Evolutionary conservation across 805 yeast genomes (phyloP).

Genomic region (Saccharomycopsis babjevae): DNA sequence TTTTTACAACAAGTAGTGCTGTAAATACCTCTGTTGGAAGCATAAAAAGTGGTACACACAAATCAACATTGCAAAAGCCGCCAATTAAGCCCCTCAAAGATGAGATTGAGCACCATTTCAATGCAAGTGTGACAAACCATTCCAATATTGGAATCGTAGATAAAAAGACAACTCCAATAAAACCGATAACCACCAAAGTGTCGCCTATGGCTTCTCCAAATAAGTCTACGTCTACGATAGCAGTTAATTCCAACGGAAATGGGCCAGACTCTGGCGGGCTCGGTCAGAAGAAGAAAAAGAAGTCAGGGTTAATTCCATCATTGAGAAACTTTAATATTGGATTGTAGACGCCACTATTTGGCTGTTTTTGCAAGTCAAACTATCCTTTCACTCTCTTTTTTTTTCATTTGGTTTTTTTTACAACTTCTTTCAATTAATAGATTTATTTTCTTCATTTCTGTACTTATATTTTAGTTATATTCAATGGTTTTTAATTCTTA

Average conservation of each 20-base stretch:
- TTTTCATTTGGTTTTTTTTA: not conserved
- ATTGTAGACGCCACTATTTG: not conserved
- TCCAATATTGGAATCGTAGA: slow-evolving; percentile 1
- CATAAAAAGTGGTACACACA: slow-evolving; percentile 5
- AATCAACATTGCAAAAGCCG: slow-evolving; percentile 14
- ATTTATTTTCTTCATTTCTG: too few relatives aligned
- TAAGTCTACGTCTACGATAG: not conserved
- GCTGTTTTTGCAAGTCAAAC: too few relatives aligned
- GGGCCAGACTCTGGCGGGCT: not conserved
- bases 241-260: not conserved
- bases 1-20: not conserved
- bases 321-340: slow-evolving; percentile 8
- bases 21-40: slow-evolving; percentile 4
- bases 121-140: not conserved
- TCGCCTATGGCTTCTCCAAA: not conserved
- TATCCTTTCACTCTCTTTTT: not conserved
- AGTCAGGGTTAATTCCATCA: slow-evolving; percentile 7
- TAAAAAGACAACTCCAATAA: slow-evolving; percentile 1
- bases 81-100: slow-evolving; percentile 16
- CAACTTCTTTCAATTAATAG: not conserved
- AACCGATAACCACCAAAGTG: not conserved
- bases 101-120: slow-evolving; percentile 1
- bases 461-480: too few relatives aligned
- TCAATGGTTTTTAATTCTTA: too few relatives aligned
- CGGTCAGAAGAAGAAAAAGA: slow-evolving; percentile 4